Base-by-base conservation (phyloP, 495 filamentous ascomycete genomes). In the Parathielavia appendiculata region DNA sequence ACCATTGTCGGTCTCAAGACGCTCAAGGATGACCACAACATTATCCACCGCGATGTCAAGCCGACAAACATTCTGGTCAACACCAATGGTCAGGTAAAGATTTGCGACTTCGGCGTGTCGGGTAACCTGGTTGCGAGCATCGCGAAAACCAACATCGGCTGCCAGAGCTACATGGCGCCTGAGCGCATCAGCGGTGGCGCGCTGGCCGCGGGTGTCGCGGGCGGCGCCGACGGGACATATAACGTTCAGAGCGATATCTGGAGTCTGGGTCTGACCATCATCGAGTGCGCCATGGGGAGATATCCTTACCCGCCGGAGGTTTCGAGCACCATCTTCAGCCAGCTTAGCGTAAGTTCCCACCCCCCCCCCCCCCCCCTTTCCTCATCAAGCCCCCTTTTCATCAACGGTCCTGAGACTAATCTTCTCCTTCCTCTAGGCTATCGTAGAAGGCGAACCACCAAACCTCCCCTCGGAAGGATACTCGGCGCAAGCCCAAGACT, bases 81-180 rank as follows among this genome's bases (percentile, higher is more conserved):
- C 72, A 88, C 84, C 14, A 79, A 81, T 47, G 93, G 93, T 3
- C 91, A 97, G 66, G 79, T 97, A 72, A 99, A 99, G 73, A 95
- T 99, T 50, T 99, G 93, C 73, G 93, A 99, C 72, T 99, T 99
- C 68, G 93, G 93, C 64, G 93, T 99, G 12, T 93, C 89, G 51
- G 93, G 93, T 38, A 99, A 99, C 66, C 74, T 99, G 13, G 93
- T 99, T 20, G 92, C 93, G 5, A 95, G 90, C 74, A 97, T 97
- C 62, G 93, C 93, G 22, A 97, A 96, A 73, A 99, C 93, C 22
- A 99, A 99, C 69, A 99, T 99, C 62, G 93, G 93, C 20, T 99
- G 93, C 67, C 93, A 99, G 70, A 96, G 91, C 72, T 99, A 99
- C 75, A 99, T 99, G 93, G 93, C 93, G 0, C 93, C 93, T 4